A percentile compares a stretch with the other conserved stretches of the same genome.
These are phyloP conservation scores for Pestalotiopsis sp. DNA, from an alignment of 2,329 filamentous ascomycete species.

Conservation along the genomic window DNA sequence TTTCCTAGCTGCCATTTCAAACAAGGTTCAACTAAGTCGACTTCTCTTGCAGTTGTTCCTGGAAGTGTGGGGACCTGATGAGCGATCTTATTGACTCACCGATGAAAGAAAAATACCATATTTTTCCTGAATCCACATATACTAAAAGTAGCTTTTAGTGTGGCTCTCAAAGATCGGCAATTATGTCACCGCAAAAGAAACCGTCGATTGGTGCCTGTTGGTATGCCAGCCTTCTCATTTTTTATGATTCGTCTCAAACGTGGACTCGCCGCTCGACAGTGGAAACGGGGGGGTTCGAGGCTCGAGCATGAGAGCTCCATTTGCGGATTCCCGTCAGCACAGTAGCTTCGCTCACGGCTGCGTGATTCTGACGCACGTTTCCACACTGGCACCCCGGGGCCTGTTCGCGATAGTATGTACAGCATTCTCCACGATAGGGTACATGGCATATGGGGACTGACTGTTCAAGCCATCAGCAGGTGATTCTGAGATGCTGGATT, in stretches of 20 bases:
- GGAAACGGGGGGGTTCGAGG: neutral
- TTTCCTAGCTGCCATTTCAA: neutral
- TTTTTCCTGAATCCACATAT: neutral
- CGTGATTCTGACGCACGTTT: neutral
- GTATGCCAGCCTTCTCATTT: constrained; percentile 11
- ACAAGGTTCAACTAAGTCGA: neutral
- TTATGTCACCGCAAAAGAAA: constrained; percentile 8
- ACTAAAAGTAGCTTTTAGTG: neutral
- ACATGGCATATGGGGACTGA: no score
- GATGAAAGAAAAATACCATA: neutral
- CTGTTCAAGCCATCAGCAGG: no score
- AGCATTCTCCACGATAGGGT: neutral
- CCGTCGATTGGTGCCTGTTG: neutral
- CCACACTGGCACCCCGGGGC: neutral
- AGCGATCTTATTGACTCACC: neutral
- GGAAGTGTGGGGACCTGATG: neutral
- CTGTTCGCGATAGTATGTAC: neutral
- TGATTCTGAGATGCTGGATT: no score
- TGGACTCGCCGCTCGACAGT: no score
- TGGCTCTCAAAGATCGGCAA: constrained; percentile 5
- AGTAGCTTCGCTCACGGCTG: constrained; percentile 9
- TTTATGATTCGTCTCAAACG: neutral
- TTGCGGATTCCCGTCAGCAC: constrained; percentile 1
- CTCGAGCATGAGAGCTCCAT: neutral
- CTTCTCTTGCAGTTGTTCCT: neutral